phyloP scores from a whole-genome alignment of 2,329 filamentous ascomycete species.

The Colletotrichum cordylinicola region DNA sequence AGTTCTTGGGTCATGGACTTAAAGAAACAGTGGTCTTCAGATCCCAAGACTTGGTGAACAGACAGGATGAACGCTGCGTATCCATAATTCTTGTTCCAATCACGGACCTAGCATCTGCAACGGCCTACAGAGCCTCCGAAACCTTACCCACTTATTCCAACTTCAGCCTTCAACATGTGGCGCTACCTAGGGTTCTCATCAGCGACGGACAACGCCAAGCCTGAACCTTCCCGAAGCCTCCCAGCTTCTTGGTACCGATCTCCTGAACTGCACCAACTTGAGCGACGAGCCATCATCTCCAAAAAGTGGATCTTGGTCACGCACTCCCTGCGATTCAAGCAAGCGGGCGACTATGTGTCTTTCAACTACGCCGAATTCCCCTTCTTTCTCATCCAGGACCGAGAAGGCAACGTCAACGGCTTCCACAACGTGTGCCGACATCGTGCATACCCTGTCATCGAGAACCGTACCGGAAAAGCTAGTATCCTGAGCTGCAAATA shows the following conservation, averaged over 20 bases:
- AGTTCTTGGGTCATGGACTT: neutral
- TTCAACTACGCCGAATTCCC: conserved; percentile 26
- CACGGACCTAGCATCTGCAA: neutral
- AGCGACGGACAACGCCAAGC: neutral
- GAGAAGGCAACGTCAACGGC: conserved; percentile 24
- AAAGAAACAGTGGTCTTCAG: neutral
- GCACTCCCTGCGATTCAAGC: conserved; percentile 24
- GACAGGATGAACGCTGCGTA: neutral
- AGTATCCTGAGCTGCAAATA: conserved; percentile 34
- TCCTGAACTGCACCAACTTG: conserved; percentile 43
- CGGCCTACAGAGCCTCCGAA: neutral
- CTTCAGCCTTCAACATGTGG: neutral
- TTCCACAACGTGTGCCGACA: conserved; percentile 27
- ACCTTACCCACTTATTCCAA: neutral
- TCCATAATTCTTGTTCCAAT: neutral
- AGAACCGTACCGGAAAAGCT: conserved; percentile 23
- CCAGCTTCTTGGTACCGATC: conserved; percentile 29
- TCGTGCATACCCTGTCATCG: conserved; percentile 25
- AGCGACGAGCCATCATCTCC: conserved; percentile 44
- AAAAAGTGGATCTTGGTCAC: conserved; percentile 36
- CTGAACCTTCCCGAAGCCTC: conserved; percentile 23
- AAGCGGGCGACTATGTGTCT: conserved; percentile 22
- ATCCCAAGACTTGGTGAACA: neutral
- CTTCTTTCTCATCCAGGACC: conserved; percentile 27
- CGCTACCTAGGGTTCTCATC: conserved; percentile 11